phyloP scores from a whole-genome alignment of 345 rosid genomes.

The Clausena lansium region DNA sequence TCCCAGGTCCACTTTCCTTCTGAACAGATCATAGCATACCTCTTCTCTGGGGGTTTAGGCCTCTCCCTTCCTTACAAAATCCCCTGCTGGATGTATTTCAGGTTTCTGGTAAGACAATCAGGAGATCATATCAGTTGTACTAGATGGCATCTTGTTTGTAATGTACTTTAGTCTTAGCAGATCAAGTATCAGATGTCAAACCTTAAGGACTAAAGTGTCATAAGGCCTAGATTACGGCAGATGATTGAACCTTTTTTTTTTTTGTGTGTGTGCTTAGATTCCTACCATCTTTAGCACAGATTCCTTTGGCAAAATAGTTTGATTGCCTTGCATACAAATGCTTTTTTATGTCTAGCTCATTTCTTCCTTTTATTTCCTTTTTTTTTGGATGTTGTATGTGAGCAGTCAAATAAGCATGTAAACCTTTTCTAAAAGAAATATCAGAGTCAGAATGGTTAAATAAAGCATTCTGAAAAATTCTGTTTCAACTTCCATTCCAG shows the following conservation, averaged over 20 bases:
- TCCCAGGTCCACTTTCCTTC: no score
- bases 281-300: not conserved
- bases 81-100: not conserved
- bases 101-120: not conserved
- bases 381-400: not conserved
- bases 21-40: no score
- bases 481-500: conserved; percentile 41
- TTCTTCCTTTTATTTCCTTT: not conserved
- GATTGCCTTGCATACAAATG: not conserved
- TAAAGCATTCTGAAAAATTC: not conserved
- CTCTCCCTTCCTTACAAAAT: not conserved
- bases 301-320: not conserved
- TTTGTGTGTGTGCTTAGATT: not conserved
- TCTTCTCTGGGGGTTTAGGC: not conserved
- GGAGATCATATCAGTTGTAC: not conserved
- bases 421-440: not conserved
- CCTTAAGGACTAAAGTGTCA: not conserved
- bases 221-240: not conserved
- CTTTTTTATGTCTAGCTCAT: not conserved
- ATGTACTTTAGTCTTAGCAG: not conserved
- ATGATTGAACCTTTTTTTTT: not conserved
- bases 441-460: not conserved
- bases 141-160: not conserved
- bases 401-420: not conserved
- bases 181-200: not conserved